phyloP scores from a whole-genome alignment of 352 stramenopile genomes.

The Phytopythium montanum region DNA sequence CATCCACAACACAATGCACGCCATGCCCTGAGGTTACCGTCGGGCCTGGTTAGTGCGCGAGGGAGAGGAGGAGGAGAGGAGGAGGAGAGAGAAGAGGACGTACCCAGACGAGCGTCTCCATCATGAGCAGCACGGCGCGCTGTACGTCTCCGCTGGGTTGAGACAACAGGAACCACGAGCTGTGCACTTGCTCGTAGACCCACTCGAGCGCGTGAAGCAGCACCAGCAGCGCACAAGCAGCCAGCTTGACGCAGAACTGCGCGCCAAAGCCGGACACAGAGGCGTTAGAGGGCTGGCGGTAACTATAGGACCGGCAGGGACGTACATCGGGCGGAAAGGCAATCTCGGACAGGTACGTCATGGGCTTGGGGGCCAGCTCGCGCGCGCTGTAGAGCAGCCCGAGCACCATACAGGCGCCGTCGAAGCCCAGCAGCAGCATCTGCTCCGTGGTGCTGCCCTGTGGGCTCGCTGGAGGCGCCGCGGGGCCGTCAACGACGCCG shows the following conservation, averaged over 20 bases:
- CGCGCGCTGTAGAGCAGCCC: slow-evolving; percentile 49
- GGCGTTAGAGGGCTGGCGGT: neutral
- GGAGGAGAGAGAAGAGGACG: neutral
- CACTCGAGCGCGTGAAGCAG: slow-evolving; percentile 42
- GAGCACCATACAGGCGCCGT: slow-evolving; percentile 47
- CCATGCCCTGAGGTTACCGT: slow-evolving; percentile 35
- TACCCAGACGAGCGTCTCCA: slow-evolving; percentile 64
- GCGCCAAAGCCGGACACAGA: neutral
- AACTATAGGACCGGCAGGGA: slow-evolving; percentile 5
- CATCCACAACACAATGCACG: slow-evolving; percentile 65
- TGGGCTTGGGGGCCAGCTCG: slow-evolving; percentile 49
- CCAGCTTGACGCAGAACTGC: slow-evolving; percentile 63
- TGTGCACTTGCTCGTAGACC: slow-evolving; percentile 41
- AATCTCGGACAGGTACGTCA: slow-evolving; percentile 79
- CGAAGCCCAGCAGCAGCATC: slow-evolving; percentile 19
- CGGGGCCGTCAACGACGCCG: neutral
- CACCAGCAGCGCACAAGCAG: slow-evolving; percentile 43
- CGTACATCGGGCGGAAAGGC: slow-evolving; percentile 63
- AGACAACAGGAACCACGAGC: slow-evolving; percentile 33
- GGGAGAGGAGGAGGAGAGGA: too few relatives aligned
- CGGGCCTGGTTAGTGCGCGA: too few relatives aligned
- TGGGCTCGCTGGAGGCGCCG: neutral
- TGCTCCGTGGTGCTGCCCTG: slow-evolving; percentile 11
- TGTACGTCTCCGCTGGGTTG: slow-evolving; percentile 21
- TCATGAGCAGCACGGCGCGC: slow-evolving; percentile 38